Conservation (phyloP, 2,329 filamentous ascomycete species). For the Penicillium brasilianum region DNA sequence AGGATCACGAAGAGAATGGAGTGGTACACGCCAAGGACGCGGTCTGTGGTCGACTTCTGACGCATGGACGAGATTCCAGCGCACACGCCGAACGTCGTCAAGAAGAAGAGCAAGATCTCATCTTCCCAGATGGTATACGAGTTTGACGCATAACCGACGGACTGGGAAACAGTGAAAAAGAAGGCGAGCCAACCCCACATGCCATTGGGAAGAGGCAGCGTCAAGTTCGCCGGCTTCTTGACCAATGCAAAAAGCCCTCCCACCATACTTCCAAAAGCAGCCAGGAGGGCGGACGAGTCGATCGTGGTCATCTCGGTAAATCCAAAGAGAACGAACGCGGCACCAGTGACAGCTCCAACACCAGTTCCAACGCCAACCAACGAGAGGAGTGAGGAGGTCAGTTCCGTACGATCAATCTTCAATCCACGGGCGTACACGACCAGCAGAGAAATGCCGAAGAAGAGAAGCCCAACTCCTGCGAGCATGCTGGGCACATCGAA, state of each 20-base stretch:
- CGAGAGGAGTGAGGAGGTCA: conserved; percentile 59
- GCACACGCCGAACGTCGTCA: conserved; percentile 83
- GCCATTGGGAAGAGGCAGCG: conserved; percentile 68
- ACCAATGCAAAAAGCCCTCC: conserved; percentile 49
- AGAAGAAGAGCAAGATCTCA: conserved; percentile 88
- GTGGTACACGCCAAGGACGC: conserved; percentile 80
- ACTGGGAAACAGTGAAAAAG: conserved; percentile 81
- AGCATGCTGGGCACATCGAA: conserved; percentile 90
- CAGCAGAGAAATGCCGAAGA: conserved; percentile 69
- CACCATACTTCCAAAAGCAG: conserved; percentile 53
- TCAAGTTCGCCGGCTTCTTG: conserved; percentile 47
- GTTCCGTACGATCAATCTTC: conserved; percentile 57
- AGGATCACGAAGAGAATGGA: conserved; percentile 81
- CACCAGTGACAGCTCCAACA: conserved; percentile 46
- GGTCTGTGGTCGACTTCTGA: conserved; percentile 68
- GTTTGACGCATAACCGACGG: conserved; percentile 94
- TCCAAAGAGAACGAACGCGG: conserved; percentile 27
- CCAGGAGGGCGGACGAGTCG: conserved; percentile 46
- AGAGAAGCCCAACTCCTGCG: conserved; percentile 74
- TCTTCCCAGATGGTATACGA: conserved; percentile 99
- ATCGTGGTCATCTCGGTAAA: conserved; percentile 37
- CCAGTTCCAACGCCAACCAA: conserved; percentile 57
- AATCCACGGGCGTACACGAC: conserved; percentile 72
- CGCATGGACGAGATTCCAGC: conserved; percentile 76
- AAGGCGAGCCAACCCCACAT: conserved; percentile 89